Base-by-base conservation (phyloP, 306 rosid genomes). In the Cucurbita maxima region DNA sequence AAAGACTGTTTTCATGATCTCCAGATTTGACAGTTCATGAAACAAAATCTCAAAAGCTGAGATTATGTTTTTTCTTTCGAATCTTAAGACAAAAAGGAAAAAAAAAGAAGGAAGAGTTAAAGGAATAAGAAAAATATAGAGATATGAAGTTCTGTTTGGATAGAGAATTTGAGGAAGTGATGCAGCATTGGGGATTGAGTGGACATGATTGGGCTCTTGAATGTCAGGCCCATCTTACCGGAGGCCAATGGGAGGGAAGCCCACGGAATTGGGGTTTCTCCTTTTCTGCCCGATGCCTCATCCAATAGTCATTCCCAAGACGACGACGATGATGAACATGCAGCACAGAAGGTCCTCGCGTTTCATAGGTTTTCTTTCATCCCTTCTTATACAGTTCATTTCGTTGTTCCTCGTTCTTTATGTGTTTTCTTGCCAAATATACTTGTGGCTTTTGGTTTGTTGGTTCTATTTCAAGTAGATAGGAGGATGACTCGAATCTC, bases 341-440 rank as follows among this genome's bases (percentile, higher is more conserved):
- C 62, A 58, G 20, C 57, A 37, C 94, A 88, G 50, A 87, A 77
- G 84, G 90, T 85, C 74, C 81, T 93, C 20, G 96, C 88, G 41
- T 81, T 14, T 37, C 94, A 88, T 56, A 74, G 43, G 43, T 0
- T 6, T 41, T 45, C n/a, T 13, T 12, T 64, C 6, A 6, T 20
- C 74, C 73, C 34, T 16, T 64, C 51, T 38, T 63, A 3, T 22
- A 15, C 38, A 44, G 6, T 47, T 43, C 57, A 19, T 11, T 48
- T 30, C 43, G 13, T 54, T 55, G 10, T 18, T 40, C 34, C 34
- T 63, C 41, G 10, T 41, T 18, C 30, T 63, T 18, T 10, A 61
- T 37, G 51, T 63, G 47, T 62, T 64, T 40, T 38, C 22, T 10
- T 64, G 37, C n/a, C 44, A 7, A 38, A 61, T 61, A 38, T n/a